Conservation (phyloP, 2,329 filamentous ascomycete species). For the Colletotrichum karsti region DNA sequence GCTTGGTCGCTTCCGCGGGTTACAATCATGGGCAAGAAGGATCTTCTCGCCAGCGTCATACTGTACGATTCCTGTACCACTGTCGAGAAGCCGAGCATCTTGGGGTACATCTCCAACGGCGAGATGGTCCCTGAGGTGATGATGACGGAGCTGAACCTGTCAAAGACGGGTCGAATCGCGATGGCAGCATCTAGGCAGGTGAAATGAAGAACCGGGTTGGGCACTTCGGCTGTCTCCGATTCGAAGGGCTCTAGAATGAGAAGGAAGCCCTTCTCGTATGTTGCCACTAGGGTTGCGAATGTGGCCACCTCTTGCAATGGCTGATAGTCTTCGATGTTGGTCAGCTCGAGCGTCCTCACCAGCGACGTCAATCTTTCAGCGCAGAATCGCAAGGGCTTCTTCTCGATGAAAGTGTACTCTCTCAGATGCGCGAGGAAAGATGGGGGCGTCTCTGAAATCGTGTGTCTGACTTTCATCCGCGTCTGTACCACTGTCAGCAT, state of each 20-base stretch:
- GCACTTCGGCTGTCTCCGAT: constrained; percentile 92
- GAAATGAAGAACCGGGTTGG: constrained; percentile 96
- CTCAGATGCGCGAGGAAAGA: constrained; percentile 94
- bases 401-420: constrained; percentile 97
- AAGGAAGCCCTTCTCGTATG: constrained; percentile 95
- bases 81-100: constrained; percentile 93
- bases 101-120: constrained; percentile 97
- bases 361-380: constrained; percentile 94
- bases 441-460: constrained; percentile 95
- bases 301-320: constrained; percentile 97
- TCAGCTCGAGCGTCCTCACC: constrained; percentile 92
- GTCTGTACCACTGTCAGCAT: constrained; percentile 62
- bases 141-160: constrained; percentile 96
- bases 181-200: constrained; percentile 97
- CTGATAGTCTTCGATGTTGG: constrained; percentile 98
- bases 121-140: constrained; percentile 98
- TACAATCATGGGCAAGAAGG: constrained; percentile 98
- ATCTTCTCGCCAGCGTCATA: constrained; percentile 93
- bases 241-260: constrained; percentile 98
- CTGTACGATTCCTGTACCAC: constrained; percentile 97
- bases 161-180: constrained; percentile 96
- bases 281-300: constrained; percentile 94
- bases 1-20: constrained; percentile 95
- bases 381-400: constrained; percentile 93
- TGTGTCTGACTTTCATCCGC: constrained; percentile 96